A percentile compares a stretch with the other conserved stretches of the same genome.
Evolutionary conservation across 2,329 filamentous ascomycete genomes (phyloP).

Genomic region (Neofusicoccum parvum): DNA sequence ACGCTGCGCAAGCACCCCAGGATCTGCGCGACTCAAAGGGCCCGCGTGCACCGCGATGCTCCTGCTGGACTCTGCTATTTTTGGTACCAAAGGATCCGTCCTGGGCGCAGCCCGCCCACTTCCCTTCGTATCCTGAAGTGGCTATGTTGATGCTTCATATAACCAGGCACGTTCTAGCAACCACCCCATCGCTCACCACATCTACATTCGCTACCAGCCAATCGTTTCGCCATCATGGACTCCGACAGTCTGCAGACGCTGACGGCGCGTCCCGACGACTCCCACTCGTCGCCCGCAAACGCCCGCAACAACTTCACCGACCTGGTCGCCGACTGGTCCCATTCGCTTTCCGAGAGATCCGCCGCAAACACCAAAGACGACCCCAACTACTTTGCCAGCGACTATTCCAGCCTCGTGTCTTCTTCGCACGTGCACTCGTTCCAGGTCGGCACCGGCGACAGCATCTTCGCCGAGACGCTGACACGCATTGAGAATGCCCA

Average conservation of each 20-base stretch:
- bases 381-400: constrained; percentile 44
- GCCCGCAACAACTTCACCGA: constrained; percentile 20
- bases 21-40: not conserved
- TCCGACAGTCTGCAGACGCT: not conserved
- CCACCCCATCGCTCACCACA: not conserved
- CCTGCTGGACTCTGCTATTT: not conserved
- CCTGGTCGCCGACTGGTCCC: constrained; percentile 13
- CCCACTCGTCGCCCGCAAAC: not conserved
- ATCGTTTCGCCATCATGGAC: constrained; percentile 6
- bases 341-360: not conserved
- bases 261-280: not conserved
- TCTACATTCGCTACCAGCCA: not conserved
- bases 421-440: constrained; percentile 40
- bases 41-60: not conserved
- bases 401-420: constrained; percentile 38
- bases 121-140: constrained; percentile 13
- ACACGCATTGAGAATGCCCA: constrained; percentile 64
- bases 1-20: constrained; percentile 2
- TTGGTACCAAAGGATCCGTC: constrained; percentile 8
- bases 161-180: not conserved
- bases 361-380: constrained; percentile 27
- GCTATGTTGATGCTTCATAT: constrained; percentile 14
- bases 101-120: constrained; percentile 5
- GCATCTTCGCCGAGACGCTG: constrained; percentile 52
- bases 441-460: constrained; percentile 48